A percentile compares a stretch with the other conserved stretches of the same genome.
Conservation (phyloP, 2,329 filamentous ascomycete species). For the Aspergillus oerlinghausenensis region DNA sequence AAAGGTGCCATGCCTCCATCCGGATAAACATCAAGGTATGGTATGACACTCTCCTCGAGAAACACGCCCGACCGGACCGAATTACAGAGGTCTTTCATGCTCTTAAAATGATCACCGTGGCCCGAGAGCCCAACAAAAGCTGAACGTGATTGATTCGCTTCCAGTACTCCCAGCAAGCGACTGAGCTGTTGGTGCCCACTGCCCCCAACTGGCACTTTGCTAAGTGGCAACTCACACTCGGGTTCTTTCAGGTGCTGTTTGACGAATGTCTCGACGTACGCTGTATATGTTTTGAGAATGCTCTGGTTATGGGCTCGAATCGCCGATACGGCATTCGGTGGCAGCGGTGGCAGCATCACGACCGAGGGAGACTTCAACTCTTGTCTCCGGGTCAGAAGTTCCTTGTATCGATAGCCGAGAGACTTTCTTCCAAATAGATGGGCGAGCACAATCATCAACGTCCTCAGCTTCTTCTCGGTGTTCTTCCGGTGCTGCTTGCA, state of each 20-base stretch:
- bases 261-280: slow-evolving; percentile 66
- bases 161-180: not conserved
- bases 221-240: slow-evolving; percentile 58
- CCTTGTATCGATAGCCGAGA: slow-evolving; percentile 44
- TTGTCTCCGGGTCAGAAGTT: slow-evolving; percentile 30
- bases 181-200: slow-evolving; percentile 32
- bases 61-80: slow-evolving; percentile 65
- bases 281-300: slow-evolving; percentile 61
- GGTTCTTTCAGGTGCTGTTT: slow-evolving; percentile 55
- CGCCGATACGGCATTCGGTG: slow-evolving; percentile 51
- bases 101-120: slow-evolving; percentile 58
- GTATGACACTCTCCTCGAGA: slow-evolving; percentile 69
- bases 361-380: slow-evolving; percentile 58
- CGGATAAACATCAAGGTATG: slow-evolving; percentile 60
- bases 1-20: slow-evolving; percentile 46
- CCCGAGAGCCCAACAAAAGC: slow-evolving; percentile 70
- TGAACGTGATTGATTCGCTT: slow-evolving; percentile 49
- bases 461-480: slow-evolving; percentile 49
- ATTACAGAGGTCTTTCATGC: slow-evolving; percentile 63
- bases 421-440: slow-evolving; percentile 62
- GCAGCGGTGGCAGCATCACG: slow-evolving; percentile 62
- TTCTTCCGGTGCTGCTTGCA: slow-evolving; percentile 54
- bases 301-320: slow-evolving; percentile 60
- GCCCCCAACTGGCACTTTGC: slow-evolving; percentile 38
- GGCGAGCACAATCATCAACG: slow-evolving; percentile 63